Evolutionary conservation across 2,329 filamentous ascomycete genomes (phyloP).

Genomic region (Plenodomus lindquistii): DNA sequence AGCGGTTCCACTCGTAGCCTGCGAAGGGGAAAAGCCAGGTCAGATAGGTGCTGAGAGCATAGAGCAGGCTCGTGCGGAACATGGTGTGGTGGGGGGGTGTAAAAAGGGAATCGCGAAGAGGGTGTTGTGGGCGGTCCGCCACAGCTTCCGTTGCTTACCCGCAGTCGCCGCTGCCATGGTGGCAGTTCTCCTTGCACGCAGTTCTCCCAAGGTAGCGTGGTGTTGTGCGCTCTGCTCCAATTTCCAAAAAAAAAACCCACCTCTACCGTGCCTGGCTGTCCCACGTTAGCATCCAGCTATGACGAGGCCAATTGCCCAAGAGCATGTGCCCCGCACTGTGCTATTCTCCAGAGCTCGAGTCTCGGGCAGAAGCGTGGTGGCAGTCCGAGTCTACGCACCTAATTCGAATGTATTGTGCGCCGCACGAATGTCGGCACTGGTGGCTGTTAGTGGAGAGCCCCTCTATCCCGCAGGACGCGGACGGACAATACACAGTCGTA

Average conservation of each 20-base stretch:
- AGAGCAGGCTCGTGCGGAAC: constrained; percentile 22
- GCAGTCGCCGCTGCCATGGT: constrained; percentile 48
- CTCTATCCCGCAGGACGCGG: constrained; percentile 27
- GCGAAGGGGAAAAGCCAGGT: constrained; percentile 37
- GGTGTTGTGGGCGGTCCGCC: constrained; percentile 24
- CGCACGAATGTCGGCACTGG: constrained; percentile 33
- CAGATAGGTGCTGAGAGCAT: constrained; percentile 36
- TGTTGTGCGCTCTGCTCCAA: constrained; percentile 14
- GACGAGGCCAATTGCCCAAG: neutral
- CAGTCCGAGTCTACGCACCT: constrained; percentile 33
- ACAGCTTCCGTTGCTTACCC: constrained; percentile 40
- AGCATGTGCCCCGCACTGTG: neutral
- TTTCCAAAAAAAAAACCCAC: constrained; percentile 9
- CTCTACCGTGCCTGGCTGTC: constrained; percentile 16
- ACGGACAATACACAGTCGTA: constrained; percentile 29
- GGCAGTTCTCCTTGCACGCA: constrained; percentile 27
- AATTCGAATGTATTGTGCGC: constrained; percentile 34
- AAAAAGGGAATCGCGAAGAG: constrained; percentile 25
- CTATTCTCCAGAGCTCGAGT: neutral
- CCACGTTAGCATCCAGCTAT: constrained; percentile 20
- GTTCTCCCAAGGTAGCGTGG: constrained; percentile 19
- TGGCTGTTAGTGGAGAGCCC: constrained; percentile 41
- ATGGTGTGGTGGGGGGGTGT: constrained; percentile 17
- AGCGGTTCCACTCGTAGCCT: constrained; percentile 49
- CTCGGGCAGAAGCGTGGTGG: constrained; percentile 8